Base-by-base conservation (phyloP, 768 basidiomycete species). In the Boletus rubescentipes region DNA sequence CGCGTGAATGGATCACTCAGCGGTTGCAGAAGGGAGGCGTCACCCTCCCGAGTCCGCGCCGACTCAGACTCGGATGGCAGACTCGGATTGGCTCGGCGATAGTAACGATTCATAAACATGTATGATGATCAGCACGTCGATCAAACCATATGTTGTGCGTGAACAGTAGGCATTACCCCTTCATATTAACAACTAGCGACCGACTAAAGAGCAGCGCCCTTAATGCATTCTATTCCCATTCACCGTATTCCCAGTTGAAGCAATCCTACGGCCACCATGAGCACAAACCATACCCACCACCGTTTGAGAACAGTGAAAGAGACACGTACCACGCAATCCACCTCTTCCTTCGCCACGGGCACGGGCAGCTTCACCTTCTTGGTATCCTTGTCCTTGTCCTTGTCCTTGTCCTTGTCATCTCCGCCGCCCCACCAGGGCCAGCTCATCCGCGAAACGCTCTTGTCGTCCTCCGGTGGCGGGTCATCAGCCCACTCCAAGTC, bases 231-330 rank as follows among this genome's bases (percentile, higher is more conserved):
- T 54, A 10, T 11, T 59, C 58, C 56, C 55, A 79, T 53, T 78
- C 67, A 6, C 79, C 85, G 64, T 74, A 89, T 53, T 88, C 83
- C 88, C 88, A 89, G 59, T 75, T 82, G 58, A 77, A 88, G 63
- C 88, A 90, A 59, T 90, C 88, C 86, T 89, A 43, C 18, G 16
- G 48, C 46, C 32, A 16, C 20, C 21, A 14, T 49, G 37, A 49
- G 47, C 20, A 54, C 42, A n/a, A 38, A 30, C 11, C 10, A 55
- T 15, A 30, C n/a, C n/a, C 18, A 42, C 15, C 10, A 41, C 26
- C n/a, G 43, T 23, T 16, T 7, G 45, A 49, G 37, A 21, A 15
- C 6, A 47, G 29, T n/a, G 2, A 43, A 41, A 35, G 5, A 36
- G 40, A 18, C 3, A 77, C 83, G 53, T 60, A 88, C 86, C 51